Evolutionary conservation across 2,329 filamentous ascomycete species (phyloP).

Genomic region (Monilinia vaccinii-corymbosi): DNA sequence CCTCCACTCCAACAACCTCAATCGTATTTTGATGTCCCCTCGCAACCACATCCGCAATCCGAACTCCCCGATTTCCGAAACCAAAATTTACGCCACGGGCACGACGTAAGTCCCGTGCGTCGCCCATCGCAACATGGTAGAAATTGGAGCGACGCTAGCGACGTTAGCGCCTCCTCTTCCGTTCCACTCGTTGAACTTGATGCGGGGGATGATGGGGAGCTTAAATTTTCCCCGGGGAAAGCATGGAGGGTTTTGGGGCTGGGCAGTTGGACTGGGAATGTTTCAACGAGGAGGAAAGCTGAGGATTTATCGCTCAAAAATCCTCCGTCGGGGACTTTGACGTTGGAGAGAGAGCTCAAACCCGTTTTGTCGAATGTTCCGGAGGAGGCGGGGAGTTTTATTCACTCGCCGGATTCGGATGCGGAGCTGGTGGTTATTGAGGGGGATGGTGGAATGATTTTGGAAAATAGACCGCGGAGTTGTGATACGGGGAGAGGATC

Average conservation of each 20-base stretch:
- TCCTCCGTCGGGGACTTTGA: not conserved
- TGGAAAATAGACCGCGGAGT: not conserved
- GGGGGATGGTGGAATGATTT: not conserved
- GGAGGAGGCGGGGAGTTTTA: slow-evolving; percentile 5
- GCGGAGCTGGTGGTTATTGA: not conserved
- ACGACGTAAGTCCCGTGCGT: slow-evolving; percentile 1
- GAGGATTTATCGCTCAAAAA: not conserved
- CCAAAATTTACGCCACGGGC: slow-evolving; percentile 5
- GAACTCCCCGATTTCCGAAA: not conserved
- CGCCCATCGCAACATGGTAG: slow-evolving; percentile 4
- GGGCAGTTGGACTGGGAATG: not conserved
- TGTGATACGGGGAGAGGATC: not conserved
- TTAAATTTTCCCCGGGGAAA: not conserved
- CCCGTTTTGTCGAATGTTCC: not conserved
- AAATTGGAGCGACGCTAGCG: slow-evolving; percentile 10
- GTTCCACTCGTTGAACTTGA: slow-evolving; percentile 7
- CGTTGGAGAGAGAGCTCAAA: not conserved
- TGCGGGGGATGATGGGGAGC: slow-evolving; percentile 1
- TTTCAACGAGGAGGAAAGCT: not conserved
- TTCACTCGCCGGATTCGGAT: not conserved
- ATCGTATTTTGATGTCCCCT: slow-evolving; percentile 6
- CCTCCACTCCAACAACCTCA: not conserved
- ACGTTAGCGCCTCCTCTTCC: not conserved
- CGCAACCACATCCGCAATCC: not conserved
- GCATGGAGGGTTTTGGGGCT: slow-evolving; percentile 6